Conservation (phyloP, 169 alveolate genomes). For the Miamiensis avidus region DNA sequence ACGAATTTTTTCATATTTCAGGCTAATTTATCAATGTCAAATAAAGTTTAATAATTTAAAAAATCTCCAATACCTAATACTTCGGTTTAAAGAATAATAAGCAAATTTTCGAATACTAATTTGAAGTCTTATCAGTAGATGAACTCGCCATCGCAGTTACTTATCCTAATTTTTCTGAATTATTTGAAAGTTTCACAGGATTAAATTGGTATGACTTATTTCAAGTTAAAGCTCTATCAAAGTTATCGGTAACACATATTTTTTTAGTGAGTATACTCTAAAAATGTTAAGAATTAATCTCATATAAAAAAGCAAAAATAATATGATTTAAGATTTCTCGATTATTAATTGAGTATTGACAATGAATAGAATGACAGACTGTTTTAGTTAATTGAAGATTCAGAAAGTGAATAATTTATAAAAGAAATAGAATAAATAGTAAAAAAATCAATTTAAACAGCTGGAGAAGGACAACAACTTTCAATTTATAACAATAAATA, state of each 20-base stretch:
- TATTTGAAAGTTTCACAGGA: conserved; percentile 61
- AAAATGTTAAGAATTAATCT: conserved; percentile 55
- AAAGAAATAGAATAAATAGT: no score
- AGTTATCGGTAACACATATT: conserved; percentile 74
- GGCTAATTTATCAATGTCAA: no score
- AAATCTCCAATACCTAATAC: no score
- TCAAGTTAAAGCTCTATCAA: conserved; percentile 69
- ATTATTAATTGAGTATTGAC: conserved; percentile 47
- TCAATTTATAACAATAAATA: conserved; percentile 63
- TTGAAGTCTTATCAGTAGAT: conserved; percentile 73
- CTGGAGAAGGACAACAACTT: conserved; percentile 32
- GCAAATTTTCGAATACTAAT: no score
- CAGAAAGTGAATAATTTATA: not conserved
- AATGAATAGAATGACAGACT: not conserved
- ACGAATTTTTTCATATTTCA: no score
- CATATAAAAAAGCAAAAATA: conserved; percentile 62
- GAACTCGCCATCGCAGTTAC: conserved; percentile 78
- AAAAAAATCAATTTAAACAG: conserved; percentile 34
- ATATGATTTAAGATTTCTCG: conserved; percentile 64
- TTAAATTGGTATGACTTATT: conserved; percentile 70
- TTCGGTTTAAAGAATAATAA: no score
- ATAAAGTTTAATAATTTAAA: no score
- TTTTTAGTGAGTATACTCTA: conserved; percentile 51
- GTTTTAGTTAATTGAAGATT: not conserved
- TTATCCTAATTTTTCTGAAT: conserved; percentile 66